A percentile compares a stretch with the other conserved stretches of the same genome.
These are phyloP conservation scores for Mycena amicta DNA, from an alignment of 768 basidiomycete species.

Conservation along the genomic window DNA sequence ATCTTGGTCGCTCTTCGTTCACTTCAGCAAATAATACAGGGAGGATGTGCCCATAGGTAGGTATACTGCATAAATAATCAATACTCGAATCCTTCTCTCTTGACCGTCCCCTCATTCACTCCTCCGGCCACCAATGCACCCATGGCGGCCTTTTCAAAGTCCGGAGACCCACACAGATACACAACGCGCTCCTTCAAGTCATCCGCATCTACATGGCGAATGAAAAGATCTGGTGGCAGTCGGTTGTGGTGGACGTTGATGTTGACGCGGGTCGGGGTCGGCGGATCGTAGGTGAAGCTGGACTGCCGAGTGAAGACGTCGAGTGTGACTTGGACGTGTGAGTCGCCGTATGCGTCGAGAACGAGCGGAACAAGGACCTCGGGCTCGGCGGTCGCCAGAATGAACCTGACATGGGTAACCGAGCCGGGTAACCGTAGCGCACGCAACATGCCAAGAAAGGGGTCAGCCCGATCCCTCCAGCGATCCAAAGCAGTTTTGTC, in stretches of 20 bases:
- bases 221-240: neutral
- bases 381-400: slow-evolving; percentile 57
- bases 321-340: slow-evolving; percentile 31
- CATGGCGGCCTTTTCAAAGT: slow-evolving; percentile 45
- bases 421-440: slow-evolving; percentile 12
- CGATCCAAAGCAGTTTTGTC: slow-evolving; percentile 53
- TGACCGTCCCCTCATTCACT: slow-evolving; percentile 34
- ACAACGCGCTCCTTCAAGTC: slow-evolving; percentile 25
- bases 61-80: too few relatives aligned
- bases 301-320: slow-evolving; percentile 42
- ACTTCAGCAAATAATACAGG: neutral
- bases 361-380: slow-evolving; percentile 51
- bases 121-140: slow-evolving; percentile 37
- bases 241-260: slow-evolving; percentile 3
- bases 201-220: neutral
- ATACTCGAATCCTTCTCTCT: slow-evolving; percentile 47
- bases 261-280: neutral
- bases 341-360: slow-evolving; percentile 26
- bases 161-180: slow-evolving; percentile 54
- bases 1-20: too few relatives aligned
- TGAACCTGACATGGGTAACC: slow-evolving; percentile 45
- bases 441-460: slow-evolving; percentile 56
- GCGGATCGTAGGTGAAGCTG: neutral
- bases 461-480: slow-evolving; percentile 70
- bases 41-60: too few relatives aligned